These are phyloP conservation scores for Didymella keratinophila DNA, from an alignment of 2,329 filamentous ascomycete genomes.

Conservation along the genomic window DNA sequence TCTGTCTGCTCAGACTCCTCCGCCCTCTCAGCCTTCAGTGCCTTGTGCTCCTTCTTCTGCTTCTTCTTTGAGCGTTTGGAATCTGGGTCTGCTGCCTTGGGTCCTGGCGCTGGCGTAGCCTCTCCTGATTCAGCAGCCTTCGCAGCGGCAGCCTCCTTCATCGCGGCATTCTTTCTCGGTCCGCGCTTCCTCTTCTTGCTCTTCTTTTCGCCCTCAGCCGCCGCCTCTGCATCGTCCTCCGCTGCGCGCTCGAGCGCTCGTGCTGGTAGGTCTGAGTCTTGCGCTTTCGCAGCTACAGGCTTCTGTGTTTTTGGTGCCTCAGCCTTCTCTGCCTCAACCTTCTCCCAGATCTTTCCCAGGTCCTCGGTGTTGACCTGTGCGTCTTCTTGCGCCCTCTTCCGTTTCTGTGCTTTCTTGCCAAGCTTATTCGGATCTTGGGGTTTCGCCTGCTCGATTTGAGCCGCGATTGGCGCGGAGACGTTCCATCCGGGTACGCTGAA, in stretches of 20 bases:
- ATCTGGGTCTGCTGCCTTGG: conserved; percentile 27
- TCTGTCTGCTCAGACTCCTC: conserved; percentile 1
- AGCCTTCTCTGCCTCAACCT: conserved; percentile 46
- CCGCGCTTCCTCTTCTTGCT: conserved; percentile 44
- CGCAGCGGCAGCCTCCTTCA: conserved; percentile 31
- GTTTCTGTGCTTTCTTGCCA: conserved; percentile 65
- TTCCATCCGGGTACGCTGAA: conserved; percentile 96
- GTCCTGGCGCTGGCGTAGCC: conserved; percentile 26
- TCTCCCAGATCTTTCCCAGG: conserved; percentile 52
- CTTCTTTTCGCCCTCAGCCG: conserved; percentile 46
- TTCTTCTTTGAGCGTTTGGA: conserved; percentile 48
- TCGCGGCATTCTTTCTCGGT: conserved; percentile 34
- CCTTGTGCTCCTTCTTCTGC: conserved; percentile 45
- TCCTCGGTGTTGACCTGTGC: conserved; percentile 77
- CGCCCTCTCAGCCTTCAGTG: conserved; percentile 21
- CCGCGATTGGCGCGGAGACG: conserved; percentile 76
- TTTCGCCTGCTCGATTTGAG: conserved; percentile 64
- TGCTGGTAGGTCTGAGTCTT: conserved; percentile 12
- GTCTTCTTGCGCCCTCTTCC: conserved; percentile 70
- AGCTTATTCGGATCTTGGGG: conserved; percentile 49
- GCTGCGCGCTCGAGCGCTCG: conserved; percentile 62
- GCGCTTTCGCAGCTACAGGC: background rate
- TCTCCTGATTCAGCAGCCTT: conserved; percentile 33
- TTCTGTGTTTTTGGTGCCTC: conserved; percentile 58
- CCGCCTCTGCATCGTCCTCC: conserved; percentile 40